Evolutionary conservation across 1,284 basidiomycete genomes (phyloP).

Genomic region (Pyrrhoderma noxium): DNA sequence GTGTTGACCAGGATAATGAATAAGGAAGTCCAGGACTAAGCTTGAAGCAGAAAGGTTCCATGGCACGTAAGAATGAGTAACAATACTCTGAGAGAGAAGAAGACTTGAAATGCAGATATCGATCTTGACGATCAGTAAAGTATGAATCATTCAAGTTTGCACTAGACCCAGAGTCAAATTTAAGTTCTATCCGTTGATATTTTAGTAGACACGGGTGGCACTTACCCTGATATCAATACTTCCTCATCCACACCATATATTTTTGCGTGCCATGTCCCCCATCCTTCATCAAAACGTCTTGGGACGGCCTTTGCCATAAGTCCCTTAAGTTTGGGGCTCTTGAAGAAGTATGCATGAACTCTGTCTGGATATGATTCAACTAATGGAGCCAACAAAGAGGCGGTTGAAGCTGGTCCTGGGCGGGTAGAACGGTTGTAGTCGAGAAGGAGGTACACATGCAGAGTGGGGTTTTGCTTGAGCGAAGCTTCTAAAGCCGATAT

Average conservation of each 20-base stretch:
- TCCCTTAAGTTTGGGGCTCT: conserved; percentile 78
- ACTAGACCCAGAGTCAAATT: conserved; percentile 34
- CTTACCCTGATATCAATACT: conserved; percentile 89
- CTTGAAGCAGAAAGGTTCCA: conserved; percentile 71
- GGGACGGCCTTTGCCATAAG: conserved; percentile 75
- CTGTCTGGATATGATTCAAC: conserved; percentile 65
- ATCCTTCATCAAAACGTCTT: conserved; percentile 93
- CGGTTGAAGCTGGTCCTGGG: conserved; percentile 69
- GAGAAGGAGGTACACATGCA: conserved; percentile 72
- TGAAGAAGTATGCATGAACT: conserved; percentile 75
- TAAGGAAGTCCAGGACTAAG: conserved; percentile 35
- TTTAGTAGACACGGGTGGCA: too few relatives aligned
- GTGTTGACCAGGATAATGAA: conserved; percentile 49
- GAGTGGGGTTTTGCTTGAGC: conserved; percentile 48
- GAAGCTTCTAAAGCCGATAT: conserved; percentile 57
- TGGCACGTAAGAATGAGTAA: conserved; percentile 64
- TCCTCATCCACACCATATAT: conserved; percentile 92
- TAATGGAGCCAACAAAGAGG: conserved; percentile 67
- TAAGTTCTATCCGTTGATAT: conserved; percentile 8
- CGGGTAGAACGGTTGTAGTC: conserved; percentile 92
- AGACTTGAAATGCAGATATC: conserved; percentile 74
- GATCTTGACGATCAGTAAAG: conserved; percentile 92
- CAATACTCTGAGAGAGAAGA: conserved; percentile 75
- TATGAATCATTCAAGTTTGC: conserved; percentile 96
- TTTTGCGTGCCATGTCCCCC: conserved; percentile 98